A percentile compares a stretch with the other conserved stretches of the same genome.
phyloP scores from a whole-genome alignment of 805 yeast genomes.

The Pichia manshurica region DNA sequence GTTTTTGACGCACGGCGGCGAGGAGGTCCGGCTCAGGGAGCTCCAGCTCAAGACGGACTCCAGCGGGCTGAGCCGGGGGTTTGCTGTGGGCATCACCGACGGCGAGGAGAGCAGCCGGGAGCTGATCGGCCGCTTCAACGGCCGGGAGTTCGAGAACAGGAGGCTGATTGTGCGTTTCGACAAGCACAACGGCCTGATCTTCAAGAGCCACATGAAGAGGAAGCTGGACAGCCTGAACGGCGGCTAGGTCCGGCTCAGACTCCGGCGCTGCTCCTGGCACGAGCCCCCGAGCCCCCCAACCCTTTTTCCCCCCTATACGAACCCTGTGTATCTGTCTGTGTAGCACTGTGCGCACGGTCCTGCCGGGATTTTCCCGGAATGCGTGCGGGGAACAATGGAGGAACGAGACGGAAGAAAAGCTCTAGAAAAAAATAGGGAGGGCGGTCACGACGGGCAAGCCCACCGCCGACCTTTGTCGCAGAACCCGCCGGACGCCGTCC shows the following conservation, averaged over 20 bases:
- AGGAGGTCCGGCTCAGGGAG: constrained; percentile 2
- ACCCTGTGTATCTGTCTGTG: too few species aligned
- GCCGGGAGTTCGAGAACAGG: constrained; percentile 52
- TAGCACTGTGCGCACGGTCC: too few species aligned
- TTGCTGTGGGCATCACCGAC: constrained; percentile 55
- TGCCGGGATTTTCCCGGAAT: too few species aligned
- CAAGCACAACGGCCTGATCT: constrained; percentile 40
- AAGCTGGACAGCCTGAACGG: neutral
- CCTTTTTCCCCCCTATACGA: too few species aligned
- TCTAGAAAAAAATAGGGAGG: too few species aligned
- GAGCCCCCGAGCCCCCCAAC: neutral
- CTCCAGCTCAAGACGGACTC: constrained; percentile 33
- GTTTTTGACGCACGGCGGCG: constrained; percentile 4
- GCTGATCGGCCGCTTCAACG: constrained; percentile 47
- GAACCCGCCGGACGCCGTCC: too few species aligned
- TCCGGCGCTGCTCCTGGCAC: neutral
- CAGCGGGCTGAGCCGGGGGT: constrained; percentile 47
- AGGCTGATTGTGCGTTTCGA: constrained; percentile 57
- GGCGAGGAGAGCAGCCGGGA: constrained; percentile 41
- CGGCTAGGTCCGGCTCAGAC: too few species aligned
- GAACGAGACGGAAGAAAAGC: too few species aligned
- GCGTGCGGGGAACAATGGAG: too few species aligned
- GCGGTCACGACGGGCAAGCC: too few species aligned
- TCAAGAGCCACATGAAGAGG: constrained; percentile 22
- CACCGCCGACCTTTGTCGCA: too few species aligned